Percentiles rank a stretch among this genome's conserved stretches.
Conservation (phyloP, 805 yeast species). For the Wickerhamiella sergipiensis region DNA sequence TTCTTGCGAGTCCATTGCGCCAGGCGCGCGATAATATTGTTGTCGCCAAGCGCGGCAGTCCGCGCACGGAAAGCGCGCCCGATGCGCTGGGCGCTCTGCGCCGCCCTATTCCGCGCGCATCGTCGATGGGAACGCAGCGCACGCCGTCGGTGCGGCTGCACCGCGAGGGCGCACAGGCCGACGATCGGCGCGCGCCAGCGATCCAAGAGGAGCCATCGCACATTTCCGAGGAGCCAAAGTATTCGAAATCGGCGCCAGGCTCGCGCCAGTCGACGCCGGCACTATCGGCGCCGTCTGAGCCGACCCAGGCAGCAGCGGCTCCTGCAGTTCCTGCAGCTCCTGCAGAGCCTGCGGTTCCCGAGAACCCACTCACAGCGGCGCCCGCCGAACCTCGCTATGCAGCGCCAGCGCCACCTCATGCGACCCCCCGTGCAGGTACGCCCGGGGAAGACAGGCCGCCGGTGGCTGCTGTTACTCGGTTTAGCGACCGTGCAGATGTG, state of each 20-base stretch:
- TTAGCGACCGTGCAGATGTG: conserved; percentile 7
- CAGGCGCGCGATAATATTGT: conserved; percentile 1
- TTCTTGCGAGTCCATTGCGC: background rate
- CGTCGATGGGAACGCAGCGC: background rate
- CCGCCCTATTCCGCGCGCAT: background rate
- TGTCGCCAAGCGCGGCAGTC: conserved; percentile 6
- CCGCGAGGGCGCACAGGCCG: background rate
- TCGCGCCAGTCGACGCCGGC: conserved; percentile 2
- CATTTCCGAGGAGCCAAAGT: background rate
- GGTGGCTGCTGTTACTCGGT: background rate
- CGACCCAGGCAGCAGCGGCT: background rate
- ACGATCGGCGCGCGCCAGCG: conserved; percentile 1
- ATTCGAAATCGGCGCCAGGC: background rate
- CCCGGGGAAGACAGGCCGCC: background rate
- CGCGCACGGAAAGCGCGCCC: conserved; percentile 1
- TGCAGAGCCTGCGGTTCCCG: no score
- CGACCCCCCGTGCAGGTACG: background rate
- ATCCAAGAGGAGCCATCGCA: background rate
- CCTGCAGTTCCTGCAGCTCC: no score
- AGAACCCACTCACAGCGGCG: no score
- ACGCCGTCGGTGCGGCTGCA: background rate
- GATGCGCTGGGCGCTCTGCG: background rate
- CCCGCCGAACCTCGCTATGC: background rate
- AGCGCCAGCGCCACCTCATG: background rate
- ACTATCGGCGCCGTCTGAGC: background rate